These are phyloP conservation scores for Xylariaceae sp. DNA, from an alignment of 2,329 filamentous ascomycete species.

Conservation along the genomic window DNA sequence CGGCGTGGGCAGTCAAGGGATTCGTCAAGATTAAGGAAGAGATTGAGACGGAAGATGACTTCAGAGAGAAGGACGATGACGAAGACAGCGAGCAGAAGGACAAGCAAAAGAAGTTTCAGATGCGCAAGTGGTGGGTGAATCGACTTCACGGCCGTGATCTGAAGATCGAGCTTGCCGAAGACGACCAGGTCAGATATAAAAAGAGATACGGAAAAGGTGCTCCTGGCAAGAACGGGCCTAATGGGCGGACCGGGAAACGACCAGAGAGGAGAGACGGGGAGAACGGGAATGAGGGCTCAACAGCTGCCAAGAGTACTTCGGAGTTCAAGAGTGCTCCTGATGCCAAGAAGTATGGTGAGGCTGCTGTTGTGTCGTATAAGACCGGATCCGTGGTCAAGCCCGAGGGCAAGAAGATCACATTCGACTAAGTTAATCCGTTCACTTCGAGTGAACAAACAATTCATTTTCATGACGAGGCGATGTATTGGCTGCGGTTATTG, in stretches of 20 bases:
- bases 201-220: slow-evolving; percentile 83
- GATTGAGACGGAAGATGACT: slow-evolving; percentile 58
- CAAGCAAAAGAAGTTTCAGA: slow-evolving; percentile 53
- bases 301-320: not conserved
- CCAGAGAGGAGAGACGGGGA: slow-evolving; percentile 6
- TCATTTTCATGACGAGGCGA: not conserved
- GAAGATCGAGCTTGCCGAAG: slow-evolving; percentile 90
- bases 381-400: slow-evolving; percentile 17
- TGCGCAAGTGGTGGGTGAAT: slow-evolving; percentile 78
- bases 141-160: slow-evolving; percentile 72
- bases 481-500: not conserved
- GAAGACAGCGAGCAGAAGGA: slow-evolving; percentile 38
- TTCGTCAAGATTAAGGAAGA: slow-evolving; percentile 68
- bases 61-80: slow-evolving; percentile 43
- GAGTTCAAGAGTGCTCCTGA: not conserved
- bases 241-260: slow-evolving; percentile 2
- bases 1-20: slow-evolving; percentile 71
- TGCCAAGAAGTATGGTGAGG: slow-evolving; percentile 13
- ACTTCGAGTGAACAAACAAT: not conserved
- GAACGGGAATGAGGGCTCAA: not conserved
- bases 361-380: slow-evolving; percentile 15
- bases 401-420: slow-evolving; percentile 17
- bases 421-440: slow-evolving; percentile 8
- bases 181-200: slow-evolving; percentile 81
- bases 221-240: slow-evolving; percentile 46